Conservation (phyloP, 257 asterid genomes). For the Solanum lycopersicoides region DNA sequence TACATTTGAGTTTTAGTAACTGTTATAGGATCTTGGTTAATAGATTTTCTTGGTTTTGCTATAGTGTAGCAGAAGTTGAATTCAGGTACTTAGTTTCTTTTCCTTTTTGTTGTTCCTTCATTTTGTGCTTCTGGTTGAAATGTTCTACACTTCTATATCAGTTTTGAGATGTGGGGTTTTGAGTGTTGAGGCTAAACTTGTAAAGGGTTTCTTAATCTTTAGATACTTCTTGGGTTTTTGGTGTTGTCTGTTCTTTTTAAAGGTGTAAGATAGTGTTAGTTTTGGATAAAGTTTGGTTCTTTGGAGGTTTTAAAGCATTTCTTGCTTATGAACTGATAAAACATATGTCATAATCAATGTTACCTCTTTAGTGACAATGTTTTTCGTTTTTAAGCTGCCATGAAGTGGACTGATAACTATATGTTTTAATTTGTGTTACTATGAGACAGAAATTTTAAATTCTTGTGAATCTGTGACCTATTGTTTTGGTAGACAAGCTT, state of each 20-base stretch:
- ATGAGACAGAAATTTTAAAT: background rate
- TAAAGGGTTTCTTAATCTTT: background rate
- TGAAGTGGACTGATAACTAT: background rate
- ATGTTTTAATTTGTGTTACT: background rate
- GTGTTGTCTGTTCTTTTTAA: background rate
- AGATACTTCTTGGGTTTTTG: background rate
- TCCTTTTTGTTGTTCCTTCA: background rate
- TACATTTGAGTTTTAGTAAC: background rate
- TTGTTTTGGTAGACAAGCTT: background rate
- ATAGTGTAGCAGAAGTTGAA: background rate
- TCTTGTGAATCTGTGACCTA: background rate
- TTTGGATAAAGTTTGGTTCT: background rate
- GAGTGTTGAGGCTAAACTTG: background rate
- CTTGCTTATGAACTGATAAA: background rate
- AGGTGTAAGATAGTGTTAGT: background rate
- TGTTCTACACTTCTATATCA: background rate
- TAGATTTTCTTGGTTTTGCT: background rate
- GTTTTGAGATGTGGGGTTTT: constrained; percentile 9
- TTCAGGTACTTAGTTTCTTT: background rate
- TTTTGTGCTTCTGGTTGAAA: constrained; percentile 1
- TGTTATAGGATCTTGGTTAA: background rate
- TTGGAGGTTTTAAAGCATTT: background rate
- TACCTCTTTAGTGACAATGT: background rate
- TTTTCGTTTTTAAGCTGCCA: background rate
- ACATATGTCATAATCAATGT: background rate